Conservation (phyloP, 495 filamentous ascomycete genomes). For the Glarea lozoyensis region DNA sequence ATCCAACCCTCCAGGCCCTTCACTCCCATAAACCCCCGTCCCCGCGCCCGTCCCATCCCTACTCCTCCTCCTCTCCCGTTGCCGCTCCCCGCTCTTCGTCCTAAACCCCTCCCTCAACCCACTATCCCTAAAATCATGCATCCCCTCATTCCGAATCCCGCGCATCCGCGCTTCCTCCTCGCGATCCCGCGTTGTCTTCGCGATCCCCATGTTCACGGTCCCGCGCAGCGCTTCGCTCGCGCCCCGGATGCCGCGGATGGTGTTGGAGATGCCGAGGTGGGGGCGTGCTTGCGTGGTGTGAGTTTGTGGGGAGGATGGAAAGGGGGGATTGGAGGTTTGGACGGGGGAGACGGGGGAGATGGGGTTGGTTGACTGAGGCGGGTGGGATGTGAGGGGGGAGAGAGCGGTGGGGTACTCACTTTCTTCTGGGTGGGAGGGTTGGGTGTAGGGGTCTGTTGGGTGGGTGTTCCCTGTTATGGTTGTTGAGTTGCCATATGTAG, state of each 20-base stretch:
- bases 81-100: too few relatives aligned
- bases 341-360: too few relatives aligned
- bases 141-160: constrained; percentile 5
- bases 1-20: constrained; percentile 7
- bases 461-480: too few relatives aligned
- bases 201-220: constrained; percentile 8
- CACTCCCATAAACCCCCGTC: constrained; percentile 11
- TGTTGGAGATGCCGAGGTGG: not conserved
- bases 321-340: not conserved
- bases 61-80: constrained; percentile 6
- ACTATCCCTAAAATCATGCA: constrained; percentile 10
- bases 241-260: constrained; percentile 9
- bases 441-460: too few relatives aligned
- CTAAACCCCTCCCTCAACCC: too few relatives aligned
- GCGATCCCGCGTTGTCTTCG: constrained; percentile 5
- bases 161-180: constrained; percentile 15
- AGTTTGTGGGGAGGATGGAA: constrained; percentile 1
- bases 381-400: too few relatives aligned
- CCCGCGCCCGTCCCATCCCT: constrained; percentile 6
- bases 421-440: too few relatives aligned
- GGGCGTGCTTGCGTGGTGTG: constrained; percentile 1
- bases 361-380: too few relatives aligned
- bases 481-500: too few relatives aligned
- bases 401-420: too few relatives aligned
- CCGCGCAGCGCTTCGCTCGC: constrained; percentile 14